Percentiles rank a stretch among this genome's conserved stretches.
These are phyloP conservation scores for Populus euphratica DNA, from an alignment of 345 rosid genomes.

Conservation along the genomic window DNA sequence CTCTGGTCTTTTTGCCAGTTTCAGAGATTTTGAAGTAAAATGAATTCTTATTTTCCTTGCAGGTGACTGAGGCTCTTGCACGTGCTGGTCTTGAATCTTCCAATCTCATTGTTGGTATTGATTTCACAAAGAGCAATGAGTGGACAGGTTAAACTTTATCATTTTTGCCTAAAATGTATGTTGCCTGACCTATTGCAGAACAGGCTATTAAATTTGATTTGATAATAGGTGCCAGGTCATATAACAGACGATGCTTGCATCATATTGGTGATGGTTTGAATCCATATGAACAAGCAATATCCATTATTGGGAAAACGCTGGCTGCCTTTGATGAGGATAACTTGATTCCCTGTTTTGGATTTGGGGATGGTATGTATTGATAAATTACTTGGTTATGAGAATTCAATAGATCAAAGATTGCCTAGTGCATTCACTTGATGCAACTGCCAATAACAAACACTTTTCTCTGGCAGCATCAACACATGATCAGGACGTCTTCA, in stretches of 20 bases:
- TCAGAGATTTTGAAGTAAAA: neutral
- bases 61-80: constrained; percentile 34
- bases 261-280: constrained; percentile 29
- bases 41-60: neutral
- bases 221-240: constrained; percentile 25
- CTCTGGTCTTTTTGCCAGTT: neutral
- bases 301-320: constrained; percentile 30
- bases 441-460: constrained; percentile 12
- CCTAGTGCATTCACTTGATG: neutral
- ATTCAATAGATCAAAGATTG: neutral
- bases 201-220: constrained; percentile 16
- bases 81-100: constrained; percentile 34
- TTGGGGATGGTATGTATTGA: constrained; percentile 32
- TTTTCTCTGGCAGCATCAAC: constrained; percentile 23
- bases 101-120: constrained; percentile 35
- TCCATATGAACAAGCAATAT: constrained; percentile 31
- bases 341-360: constrained; percentile 34
- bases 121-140: constrained; percentile 35
- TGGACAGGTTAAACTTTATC: constrained; percentile 30
- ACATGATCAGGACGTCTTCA: constrained; percentile 33
- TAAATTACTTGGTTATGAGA: neutral
- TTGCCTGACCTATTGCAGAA: neutral
- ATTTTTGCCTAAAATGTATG: constrained; percentile 16
- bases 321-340: constrained; percentile 35
- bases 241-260: constrained; percentile 23